Percentiles rank a stretch among this genome's conserved stretches.
These are phyloP conservation scores for Kwoniella shivajii DNA, from an alignment of 1,284 basidiomycete genomes.

Conservation along the genomic window DNA sequence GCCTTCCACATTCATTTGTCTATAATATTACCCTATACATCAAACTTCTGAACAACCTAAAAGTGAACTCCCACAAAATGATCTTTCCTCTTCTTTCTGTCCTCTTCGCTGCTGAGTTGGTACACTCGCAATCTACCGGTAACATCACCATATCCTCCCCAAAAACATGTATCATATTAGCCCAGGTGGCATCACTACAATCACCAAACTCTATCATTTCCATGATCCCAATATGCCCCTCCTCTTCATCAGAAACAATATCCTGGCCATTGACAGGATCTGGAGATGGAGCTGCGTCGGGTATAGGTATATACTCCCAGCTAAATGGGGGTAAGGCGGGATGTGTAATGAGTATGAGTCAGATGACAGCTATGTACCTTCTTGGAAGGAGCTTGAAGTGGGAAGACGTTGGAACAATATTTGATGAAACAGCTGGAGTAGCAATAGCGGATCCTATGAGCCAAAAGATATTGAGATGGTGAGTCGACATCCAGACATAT, in stretches of 20 bases:
- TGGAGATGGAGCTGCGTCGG: conserved; percentile 28
- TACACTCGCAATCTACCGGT: conserved; percentile 25
- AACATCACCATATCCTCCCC: conserved; percentile 17
- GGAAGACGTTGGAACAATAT: conserved; percentile 23
- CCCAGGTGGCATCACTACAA: conserved; percentile 27
- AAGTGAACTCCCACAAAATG: neutral
- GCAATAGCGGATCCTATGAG: conserved; percentile 25
- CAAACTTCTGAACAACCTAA: neutral
- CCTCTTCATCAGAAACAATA: conserved; percentile 6
- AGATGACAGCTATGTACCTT: conserved; percentile 39
- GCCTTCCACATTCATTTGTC: conserved; percentile 18
- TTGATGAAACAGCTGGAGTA: conserved; percentile 26
- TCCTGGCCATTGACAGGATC: conserved; percentile 21
- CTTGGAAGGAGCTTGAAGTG: conserved; percentile 33
- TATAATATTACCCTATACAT: neutral
- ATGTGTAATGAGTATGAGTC: conserved; percentile 31
- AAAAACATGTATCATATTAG: conserved; percentile 28
- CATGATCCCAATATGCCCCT: conserved; percentile 25
- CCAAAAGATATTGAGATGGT: conserved; percentile 27
- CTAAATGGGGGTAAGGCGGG: conserved; percentile 14
- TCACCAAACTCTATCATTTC: conserved; percentile 24
- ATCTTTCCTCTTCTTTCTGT: neutral
- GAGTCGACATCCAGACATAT: conserved; percentile 6
- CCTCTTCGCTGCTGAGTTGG: neutral
- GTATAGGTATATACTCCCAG: conserved; percentile 33